Percentiles rank a stretch among this genome's conserved stretches.
Evolutionary conservation across 2,329 filamentous ascomycete genomes (phyloP).

Genomic region (Talaromyces piceae): DNA sequence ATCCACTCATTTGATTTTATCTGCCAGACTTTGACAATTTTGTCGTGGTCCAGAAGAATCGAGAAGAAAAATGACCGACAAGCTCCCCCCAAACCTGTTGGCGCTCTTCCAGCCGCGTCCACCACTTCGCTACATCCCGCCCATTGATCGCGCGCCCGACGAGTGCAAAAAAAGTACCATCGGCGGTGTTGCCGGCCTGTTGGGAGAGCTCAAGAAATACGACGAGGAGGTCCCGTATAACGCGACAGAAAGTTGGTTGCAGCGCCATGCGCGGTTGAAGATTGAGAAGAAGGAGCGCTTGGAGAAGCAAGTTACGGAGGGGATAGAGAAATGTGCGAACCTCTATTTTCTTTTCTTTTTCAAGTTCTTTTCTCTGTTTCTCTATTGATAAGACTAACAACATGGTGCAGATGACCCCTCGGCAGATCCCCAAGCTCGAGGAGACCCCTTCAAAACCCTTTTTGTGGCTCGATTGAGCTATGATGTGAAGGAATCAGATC

Average conservation of each 20-base stretch:
- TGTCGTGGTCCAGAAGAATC: not conserved
- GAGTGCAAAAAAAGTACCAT: slow-evolving; percentile 69
- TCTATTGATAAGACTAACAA: slow-evolving; percentile 2
- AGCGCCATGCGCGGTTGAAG: slow-evolving; percentile 76
- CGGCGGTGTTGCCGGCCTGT: slow-evolving; percentile 64
- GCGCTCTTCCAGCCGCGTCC: slow-evolving; percentile 93
- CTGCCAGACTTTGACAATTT: no score
- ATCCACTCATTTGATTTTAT: no score
- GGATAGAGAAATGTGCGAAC: slow-evolving; percentile 54
- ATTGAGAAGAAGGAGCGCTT: slow-evolving; percentile 66
- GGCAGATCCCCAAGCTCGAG: slow-evolving; percentile 80
- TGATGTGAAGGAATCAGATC: slow-evolving; percentile 77
- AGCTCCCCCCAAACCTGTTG: slow-evolving; percentile 84
- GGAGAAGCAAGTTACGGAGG: slow-evolving; percentile 58
- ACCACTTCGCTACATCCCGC: slow-evolving; percentile 79
- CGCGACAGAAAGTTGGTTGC: slow-evolving; percentile 87
- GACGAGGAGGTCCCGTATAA: slow-evolving; percentile 68
- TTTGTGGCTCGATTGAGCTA: slow-evolving; percentile 89
- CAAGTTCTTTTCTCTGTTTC: not conserved
- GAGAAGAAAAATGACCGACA: slow-evolving; percentile 71
- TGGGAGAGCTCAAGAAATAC: slow-evolving; percentile 68
- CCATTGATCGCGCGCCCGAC: slow-evolving; percentile 74
- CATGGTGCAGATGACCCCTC: slow-evolving; percentile 61
- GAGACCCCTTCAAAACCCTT: slow-evolving; percentile 90
- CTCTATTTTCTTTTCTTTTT: not conserved